These are phyloP conservation scores for Mentha longifolia DNA, from an alignment of 257 asterid species.

Conservation along the genomic window DNA sequence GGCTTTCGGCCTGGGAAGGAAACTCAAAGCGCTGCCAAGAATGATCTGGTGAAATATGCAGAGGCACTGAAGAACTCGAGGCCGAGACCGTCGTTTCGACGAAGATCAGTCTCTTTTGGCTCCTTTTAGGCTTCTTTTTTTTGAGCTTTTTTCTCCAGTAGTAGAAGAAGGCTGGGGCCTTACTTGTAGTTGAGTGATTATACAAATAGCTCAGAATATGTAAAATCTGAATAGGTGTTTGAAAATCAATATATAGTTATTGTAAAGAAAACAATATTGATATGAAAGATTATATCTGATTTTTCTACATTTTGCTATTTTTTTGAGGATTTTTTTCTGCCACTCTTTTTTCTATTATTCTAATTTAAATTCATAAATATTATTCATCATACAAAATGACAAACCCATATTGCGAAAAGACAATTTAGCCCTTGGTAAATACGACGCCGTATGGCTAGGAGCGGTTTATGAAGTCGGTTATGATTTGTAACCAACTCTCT, in stretches of 20 bases:
- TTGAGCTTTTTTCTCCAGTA: neutral
- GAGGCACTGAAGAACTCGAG: constrained; percentile 70
- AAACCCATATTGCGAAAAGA: neutral
- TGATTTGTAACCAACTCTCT: constrained; percentile 39
- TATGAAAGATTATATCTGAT: neutral
- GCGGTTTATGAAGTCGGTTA: constrained; percentile 20
- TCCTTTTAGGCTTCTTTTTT: constrained; percentile 46
- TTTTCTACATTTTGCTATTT: neutral
- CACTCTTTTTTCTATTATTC: no score
- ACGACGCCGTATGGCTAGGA: constrained; percentile 23
- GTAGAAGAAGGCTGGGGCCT: neutral
- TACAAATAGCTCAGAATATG: constrained; percentile 6
- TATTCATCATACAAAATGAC: no score
- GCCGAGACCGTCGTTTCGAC: constrained; percentile 33
- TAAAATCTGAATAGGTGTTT: constrained; percentile 21
- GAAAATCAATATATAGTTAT: constrained; percentile 14
- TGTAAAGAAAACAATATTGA: constrained; percentile 26
- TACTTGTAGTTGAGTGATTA: constrained; percentile 3
- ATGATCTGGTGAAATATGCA: constrained; percentile 74
- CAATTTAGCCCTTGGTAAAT: neutral
- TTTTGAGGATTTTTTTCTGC: no score
- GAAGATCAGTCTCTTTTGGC: constrained; percentile 61
- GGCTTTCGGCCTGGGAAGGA: constrained; percentile 39
- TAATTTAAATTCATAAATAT: no score
- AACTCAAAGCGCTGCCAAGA: constrained; percentile 50